These are phyloP conservation scores for Ophiostoma perfectum DNA, from an alignment of 2,329 filamentous ascomycete species.

Conservation along the genomic window DNA sequence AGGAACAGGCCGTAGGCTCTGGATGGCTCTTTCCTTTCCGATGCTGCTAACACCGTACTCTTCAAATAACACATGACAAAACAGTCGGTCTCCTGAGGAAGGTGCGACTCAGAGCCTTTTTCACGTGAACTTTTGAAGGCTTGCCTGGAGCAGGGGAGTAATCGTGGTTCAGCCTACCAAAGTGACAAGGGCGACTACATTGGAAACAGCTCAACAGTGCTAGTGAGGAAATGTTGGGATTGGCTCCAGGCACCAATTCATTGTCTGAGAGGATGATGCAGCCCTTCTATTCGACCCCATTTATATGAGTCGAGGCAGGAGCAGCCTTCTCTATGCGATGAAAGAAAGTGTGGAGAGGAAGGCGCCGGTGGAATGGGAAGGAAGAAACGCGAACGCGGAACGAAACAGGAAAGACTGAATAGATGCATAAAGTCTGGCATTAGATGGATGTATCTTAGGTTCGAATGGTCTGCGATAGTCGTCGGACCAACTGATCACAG, in stretches of 20 bases:
- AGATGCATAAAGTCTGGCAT: not conserved
- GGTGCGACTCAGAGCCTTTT: not conserved
- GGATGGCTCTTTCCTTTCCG: constrained; percentile 8
- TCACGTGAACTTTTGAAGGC: not conserved
- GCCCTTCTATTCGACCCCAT: not conserved
- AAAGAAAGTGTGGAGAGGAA: not conserved
- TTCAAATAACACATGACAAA: not conserved
- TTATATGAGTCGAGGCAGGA: not conserved
- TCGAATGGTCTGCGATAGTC: no score
- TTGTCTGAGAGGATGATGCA: not conserved
- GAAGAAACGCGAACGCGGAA: not conserved
- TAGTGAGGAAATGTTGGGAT: not conserved
- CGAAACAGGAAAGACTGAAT: constrained; percentile 6
- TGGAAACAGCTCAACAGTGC: constrained; percentile 7
- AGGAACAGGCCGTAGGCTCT: constrained; percentile 1
- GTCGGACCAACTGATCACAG: no score
- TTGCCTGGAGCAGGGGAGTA: not conserved
- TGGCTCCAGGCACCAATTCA: not conserved
- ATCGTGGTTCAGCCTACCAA: no score
- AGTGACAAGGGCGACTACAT: not conserved
- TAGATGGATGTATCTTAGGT: no score
- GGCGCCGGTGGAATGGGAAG: not conserved
- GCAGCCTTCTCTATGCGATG: not conserved
- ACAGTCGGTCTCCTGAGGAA: not conserved
- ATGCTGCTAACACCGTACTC: not conserved